Conservation (phyloP, 106 monocot species). For the Dioscorea dumetorum region DNA sequence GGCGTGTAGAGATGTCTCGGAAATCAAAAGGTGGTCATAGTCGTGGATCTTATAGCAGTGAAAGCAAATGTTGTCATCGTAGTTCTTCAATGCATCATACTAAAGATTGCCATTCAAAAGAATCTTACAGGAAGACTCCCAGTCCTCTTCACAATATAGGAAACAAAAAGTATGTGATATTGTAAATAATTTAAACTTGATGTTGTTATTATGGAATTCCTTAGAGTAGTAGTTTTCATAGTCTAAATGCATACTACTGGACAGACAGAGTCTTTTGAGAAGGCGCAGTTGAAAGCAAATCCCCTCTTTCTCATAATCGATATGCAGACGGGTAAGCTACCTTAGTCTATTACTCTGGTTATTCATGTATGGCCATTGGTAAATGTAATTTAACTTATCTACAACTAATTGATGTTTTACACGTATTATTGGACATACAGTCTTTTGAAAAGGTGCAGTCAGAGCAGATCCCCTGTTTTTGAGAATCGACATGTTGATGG, state of each 20-base stretch:
- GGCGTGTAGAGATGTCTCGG: slow-evolving; percentile 26
- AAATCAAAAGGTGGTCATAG: slow-evolving; percentile 13
- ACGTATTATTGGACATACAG: too few species aligned
- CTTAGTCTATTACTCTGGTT: too few species aligned
- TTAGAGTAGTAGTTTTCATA: not conserved
- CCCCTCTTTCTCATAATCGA: not conserved
- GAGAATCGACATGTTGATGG: too few species aligned
- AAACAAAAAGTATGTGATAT: slow-evolving; percentile 9
- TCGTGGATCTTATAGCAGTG: slow-evolving; percentile 7
- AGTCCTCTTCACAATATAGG: slow-evolving; percentile 8
- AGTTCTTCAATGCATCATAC: slow-evolving; percentile 12
- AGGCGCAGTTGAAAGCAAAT: not conserved
- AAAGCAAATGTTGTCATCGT: slow-evolving; percentile 19
- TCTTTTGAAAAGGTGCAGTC: too few species aligned
- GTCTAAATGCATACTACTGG: not conserved
- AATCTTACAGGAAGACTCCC: slow-evolving; percentile 3
- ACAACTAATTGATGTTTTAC: too few species aligned
- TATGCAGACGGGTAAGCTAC: not conserved
- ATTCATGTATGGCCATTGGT: too few species aligned
- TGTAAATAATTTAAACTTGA: not conserved
- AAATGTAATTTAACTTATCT: too few species aligned
- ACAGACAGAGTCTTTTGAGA: not conserved
- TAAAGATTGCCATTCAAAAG: slow-evolving; percentile 16
- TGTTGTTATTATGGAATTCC: too few species aligned
- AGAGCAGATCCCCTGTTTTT: too few species aligned